These are phyloP conservation scores for Arabidopsis lyrata DNA, from an alignment of 441 rosid genomes.

Conservation along the genomic window DNA sequence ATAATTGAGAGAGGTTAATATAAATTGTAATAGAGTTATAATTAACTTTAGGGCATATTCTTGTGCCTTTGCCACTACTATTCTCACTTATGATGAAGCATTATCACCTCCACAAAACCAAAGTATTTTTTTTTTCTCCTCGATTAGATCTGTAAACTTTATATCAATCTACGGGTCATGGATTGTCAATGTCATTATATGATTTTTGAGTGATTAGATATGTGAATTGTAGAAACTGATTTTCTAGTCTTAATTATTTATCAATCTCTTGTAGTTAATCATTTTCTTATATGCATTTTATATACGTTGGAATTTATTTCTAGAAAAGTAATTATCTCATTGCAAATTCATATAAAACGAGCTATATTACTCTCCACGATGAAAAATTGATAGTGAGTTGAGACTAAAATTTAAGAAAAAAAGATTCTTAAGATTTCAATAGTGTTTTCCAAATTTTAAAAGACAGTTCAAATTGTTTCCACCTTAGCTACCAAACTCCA, in stretches of 20 bases:
- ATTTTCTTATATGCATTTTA: conserved; percentile 1
- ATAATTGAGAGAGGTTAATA: conserved; percentile 41
- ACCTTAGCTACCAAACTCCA: conserved; percentile 15
- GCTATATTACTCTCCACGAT: neutral
- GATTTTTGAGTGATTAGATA: conserved; percentile 3
- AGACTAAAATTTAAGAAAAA: neutral
- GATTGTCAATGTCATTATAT: neutral
- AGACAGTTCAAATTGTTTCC: conserved; percentile 19
- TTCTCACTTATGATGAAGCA: conserved; percentile 37
- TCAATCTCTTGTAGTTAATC: neutral
- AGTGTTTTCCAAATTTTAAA: neutral
- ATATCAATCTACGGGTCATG: neutral
- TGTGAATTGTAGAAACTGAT: neutral
- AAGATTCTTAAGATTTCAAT: neutral
- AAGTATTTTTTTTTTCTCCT: neutral
- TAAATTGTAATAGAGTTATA: conserved; percentile 33
- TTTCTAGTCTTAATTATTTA: neutral
- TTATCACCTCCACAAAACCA: conserved; percentile 34
- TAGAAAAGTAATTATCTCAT: neutral
- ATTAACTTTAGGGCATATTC: conserved; percentile 44
- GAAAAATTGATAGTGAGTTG: neutral
- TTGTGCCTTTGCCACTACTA: conserved; percentile 37
- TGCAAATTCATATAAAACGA: neutral
- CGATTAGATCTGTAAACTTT: conserved; percentile 12
- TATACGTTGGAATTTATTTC: neutral